Conservation (phyloP, 305 asterid species). For the Nicotiana rustica region DNA sequence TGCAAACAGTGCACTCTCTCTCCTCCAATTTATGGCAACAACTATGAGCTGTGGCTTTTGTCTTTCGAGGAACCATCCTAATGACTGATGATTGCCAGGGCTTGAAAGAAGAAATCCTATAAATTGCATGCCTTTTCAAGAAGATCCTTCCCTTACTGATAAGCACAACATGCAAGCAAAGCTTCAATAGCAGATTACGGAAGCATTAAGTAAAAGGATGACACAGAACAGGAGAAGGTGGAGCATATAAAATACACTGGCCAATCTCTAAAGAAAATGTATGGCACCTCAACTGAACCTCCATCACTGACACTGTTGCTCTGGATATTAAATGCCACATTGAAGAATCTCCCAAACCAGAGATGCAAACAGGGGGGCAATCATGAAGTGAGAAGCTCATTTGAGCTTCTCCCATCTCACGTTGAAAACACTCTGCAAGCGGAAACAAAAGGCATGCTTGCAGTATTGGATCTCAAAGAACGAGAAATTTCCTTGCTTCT, state of each 20-base stretch:
- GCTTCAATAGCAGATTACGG: neutral
- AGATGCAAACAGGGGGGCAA: neutral
- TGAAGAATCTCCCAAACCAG: neutral
- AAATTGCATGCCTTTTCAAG: neutral
- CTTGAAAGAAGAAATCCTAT: neutral
- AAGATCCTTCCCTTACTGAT: constrained; percentile 1
- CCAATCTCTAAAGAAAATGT: neutral
- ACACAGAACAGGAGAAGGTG: neutral
- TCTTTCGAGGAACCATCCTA: constrained; percentile 20
- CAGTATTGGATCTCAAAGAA: neutral
- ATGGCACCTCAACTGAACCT: neutral
- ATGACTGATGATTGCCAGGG: neutral
- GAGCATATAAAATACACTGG: neutral
- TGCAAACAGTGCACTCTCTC: neutral
- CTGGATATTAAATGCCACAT: constrained; percentile 10
- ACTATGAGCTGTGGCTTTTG: neutral
- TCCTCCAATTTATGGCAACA: neutral
- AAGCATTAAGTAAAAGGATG: neutral
- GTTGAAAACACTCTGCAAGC: neutral
- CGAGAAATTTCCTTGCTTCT: neutral
- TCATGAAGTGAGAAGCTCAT: neutral
- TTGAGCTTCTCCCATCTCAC: neutral
- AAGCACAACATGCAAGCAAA: neutral
- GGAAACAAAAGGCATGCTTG: neutral
- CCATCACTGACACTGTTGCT: neutral